These are phyloP conservation scores for Begonia masoniana DNA, from an alignment of 306 rosid genomes.

Conservation along the genomic window DNA sequence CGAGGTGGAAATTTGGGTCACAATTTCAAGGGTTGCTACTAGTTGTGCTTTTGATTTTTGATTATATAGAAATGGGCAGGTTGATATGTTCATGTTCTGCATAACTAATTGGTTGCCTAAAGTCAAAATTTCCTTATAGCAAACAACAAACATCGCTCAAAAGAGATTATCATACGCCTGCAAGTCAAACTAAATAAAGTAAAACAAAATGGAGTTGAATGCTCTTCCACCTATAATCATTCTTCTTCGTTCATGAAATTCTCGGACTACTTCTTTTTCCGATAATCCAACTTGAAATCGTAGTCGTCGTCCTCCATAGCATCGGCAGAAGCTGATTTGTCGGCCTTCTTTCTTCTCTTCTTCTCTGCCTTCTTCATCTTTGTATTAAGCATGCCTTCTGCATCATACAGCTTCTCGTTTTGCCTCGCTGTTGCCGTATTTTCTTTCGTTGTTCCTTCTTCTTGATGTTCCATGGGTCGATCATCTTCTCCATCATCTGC, in stretches of 20 bases:
- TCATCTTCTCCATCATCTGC: constrained; percentile 29
- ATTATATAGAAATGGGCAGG: too few species aligned
- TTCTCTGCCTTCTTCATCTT: constrained; percentile 63
- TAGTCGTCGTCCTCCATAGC: constrained; percentile 76
- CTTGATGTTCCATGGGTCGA: constrained; percentile 35
- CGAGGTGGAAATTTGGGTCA: too few species aligned
- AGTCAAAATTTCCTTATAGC: too few species aligned
- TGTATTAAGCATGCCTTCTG: constrained; percentile 70
- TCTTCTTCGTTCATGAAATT: background rate
- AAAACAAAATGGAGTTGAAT: too few species aligned
- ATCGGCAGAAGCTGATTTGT: constrained; percentile 26
- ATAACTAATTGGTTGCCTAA: too few species aligned
- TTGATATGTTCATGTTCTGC: too few species aligned
- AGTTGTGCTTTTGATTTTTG: too few species aligned
- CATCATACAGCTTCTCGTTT: constrained; percentile 67
- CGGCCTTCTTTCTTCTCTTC: constrained; percentile 58
- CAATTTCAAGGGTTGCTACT: too few species aligned
- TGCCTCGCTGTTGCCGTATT: constrained; percentile 43
- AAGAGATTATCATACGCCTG: too few species aligned
- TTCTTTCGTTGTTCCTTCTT: constrained; percentile 29
- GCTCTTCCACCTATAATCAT: too few species aligned
- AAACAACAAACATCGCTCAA: too few species aligned
- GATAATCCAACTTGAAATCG: constrained; percentile 69
- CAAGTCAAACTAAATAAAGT: too few species aligned
- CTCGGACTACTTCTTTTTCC: constrained; percentile 16